A percentile compares a stretch with the other conserved stretches of the same genome.
These are phyloP conservation scores for Smallanthus sonchifolius DNA, from an alignment of 129 eudicot species.

Conservation along the genomic window DNA sequence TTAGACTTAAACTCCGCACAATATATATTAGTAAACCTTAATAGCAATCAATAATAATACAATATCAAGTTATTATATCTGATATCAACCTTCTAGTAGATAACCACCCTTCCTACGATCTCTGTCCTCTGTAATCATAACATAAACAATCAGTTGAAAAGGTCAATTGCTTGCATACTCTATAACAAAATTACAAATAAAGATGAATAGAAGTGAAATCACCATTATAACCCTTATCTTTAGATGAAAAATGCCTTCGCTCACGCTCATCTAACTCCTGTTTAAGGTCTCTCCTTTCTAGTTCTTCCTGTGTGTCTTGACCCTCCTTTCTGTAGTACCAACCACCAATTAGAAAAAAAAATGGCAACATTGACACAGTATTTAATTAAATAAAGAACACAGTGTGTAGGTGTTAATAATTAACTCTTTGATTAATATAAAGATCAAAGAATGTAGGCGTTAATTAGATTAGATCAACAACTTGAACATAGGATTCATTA, in stretches of 20 bases:
- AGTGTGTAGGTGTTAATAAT: neutral
- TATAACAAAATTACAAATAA: neutral
- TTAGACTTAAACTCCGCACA: neutral
- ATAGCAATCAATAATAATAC: neutral
- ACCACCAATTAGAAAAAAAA: neutral
- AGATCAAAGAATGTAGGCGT: neutral
- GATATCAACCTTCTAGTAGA: slow-evolving; percentile 74
- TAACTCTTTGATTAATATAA: neutral
- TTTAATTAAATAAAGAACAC: neutral
- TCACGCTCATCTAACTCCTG: slow-evolving; percentile 92
- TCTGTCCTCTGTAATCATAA: slow-evolving; percentile 67
- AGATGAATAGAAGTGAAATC: neutral
- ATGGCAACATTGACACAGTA: neutral
- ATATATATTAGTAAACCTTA: neutral
- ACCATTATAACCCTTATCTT: slow-evolving; percentile 51
- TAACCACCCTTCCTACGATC: slow-evolving; percentile 83
- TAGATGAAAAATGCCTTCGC: slow-evolving; percentile 78
- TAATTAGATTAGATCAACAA: neutral
- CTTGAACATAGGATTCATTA: neutral
- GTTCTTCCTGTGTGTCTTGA: slow-evolving; percentile 93
- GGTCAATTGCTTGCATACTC: neutral
- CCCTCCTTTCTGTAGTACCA: slow-evolving; percentile 75
- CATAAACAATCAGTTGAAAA: slow-evolving; percentile 10
- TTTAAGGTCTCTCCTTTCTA: slow-evolving; percentile 86
- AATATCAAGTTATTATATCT: neutral